Base-by-base conservation (phyloP, 768 basidiomycete species). In the Strobilomyces confusus region DNA sequence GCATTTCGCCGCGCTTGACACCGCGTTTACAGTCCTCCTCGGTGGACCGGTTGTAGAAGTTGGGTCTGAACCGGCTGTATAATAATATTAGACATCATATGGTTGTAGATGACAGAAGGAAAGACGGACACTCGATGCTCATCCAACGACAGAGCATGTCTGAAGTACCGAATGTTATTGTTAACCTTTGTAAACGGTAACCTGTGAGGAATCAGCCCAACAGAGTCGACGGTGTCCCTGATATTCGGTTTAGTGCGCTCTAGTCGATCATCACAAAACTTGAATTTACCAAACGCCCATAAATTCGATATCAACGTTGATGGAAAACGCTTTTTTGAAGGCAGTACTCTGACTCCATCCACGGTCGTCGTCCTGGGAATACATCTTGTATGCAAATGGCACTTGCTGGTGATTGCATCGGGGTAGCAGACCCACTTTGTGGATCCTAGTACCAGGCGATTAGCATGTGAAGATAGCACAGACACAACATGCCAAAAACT, bases 291-390 rank as follows among this genome's bases (percentile, higher is more conserved):
- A 89, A 9, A 90, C 85, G 13, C 87, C 89, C 4, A 91, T 69
- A 56, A 90, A 79, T 38, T 89, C 81, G 34, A 90, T 80, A 52
- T 83, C 77, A 8, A 89, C 84, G 32, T 87, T 84, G n/a, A 85
- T 80, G 0, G 81, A 85, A 61, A 89, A 90, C 0, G 85, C 80
- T 26, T 82, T 83, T 67, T 89, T 89, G 73, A 91, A 91, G 0
- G 76, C 78, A 0, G 72, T 77, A 53, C 83, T 84, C 61, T 87
- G 82, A 9, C 63, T 55, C 86, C 86, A 87, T 2, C 86, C 85
- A 2, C 54, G 57, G 11, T 77, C 68, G 56, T 86, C 81, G 32
- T 81, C 78, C 3, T 75, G 70, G 4, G 75, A 76, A 69, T 82
- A 92, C 84, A 90, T 87, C 55, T 66, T 63, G 59, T 71, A 75